A percentile compares a stretch with the other conserved stretches of the same genome.
These are phyloP conservation scores for Candida xiaguanensis DNA, from an alignment of 805 yeast genomes.

Conservation along the genomic window DNA sequence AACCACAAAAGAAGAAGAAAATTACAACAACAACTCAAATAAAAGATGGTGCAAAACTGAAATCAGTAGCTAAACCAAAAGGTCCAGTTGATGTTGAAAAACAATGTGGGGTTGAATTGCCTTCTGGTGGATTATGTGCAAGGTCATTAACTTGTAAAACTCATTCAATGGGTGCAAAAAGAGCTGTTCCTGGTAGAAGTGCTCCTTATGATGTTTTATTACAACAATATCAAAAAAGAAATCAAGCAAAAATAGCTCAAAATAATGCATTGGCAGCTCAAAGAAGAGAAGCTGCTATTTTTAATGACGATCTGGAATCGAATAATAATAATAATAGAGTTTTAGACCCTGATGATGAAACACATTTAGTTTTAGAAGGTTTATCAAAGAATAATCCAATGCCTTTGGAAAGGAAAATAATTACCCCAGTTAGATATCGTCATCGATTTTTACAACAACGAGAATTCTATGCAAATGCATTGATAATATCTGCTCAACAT, in stretches of 20 bases:
- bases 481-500: slow-evolving; percentile 57
- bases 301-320: slow-evolving; percentile 22
- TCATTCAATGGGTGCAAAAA: slow-evolving; percentile 97
- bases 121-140: slow-evolving; percentile 95
- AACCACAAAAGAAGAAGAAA: slow-evolving; percentile 3
- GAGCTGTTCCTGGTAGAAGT: slow-evolving; percentile 91
- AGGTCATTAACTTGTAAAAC: slow-evolving; percentile 95
- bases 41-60: slow-evolving; percentile 18
- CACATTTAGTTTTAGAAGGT: slow-evolving; percentile 87
- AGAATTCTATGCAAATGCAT: slow-evolving; percentile 89
- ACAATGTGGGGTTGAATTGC: slow-evolving; percentile 94
- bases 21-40: slow-evolving; percentile 30
- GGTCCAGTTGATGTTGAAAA: slow-evolving; percentile 88
- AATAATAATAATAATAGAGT: slow-evolving; percentile 38
- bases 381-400: slow-evolving; percentile 74
- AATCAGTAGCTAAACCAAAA: slow-evolving; percentile 53
- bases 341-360: slow-evolving; percentile 86
- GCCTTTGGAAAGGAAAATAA: slow-evolving; percentile 75
- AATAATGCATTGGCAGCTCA: slow-evolving; percentile 78
- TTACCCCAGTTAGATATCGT: slow-evolving; percentile 68
- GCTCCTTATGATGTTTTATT: slow-evolving; percentile 87
- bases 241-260: slow-evolving; percentile 86
- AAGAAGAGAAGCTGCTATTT: slow-evolving; percentile 61
- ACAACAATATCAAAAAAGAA: slow-evolving; percentile 86
- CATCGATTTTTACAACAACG: slow-evolving; percentile 80